Conservation (phyloP, 306 rosid genomes). For the Leucaena leucocephala region DNA sequence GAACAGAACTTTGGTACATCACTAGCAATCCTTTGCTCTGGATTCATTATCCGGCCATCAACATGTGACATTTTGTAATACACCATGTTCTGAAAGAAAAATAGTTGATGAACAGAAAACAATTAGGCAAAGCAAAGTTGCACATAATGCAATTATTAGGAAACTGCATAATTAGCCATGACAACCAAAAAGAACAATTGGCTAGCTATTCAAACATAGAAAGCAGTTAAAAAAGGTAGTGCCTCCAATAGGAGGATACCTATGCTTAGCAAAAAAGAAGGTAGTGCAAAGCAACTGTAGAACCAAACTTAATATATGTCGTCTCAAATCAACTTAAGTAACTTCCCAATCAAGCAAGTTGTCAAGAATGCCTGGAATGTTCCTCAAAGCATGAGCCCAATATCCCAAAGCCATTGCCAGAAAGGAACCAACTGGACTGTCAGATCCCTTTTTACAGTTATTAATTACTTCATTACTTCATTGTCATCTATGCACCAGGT, state of each 20-base stretch:
- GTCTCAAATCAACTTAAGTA: constrained; percentile 8
- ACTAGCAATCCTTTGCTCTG: constrained; percentile 96
- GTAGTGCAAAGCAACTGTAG: constrained; percentile 10
- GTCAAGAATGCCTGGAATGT: constrained; percentile 17
- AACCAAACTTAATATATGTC: constrained; percentile 3
- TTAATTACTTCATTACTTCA: background rate
- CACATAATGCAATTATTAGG: constrained; percentile 20
- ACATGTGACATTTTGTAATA: constrained; percentile 97
- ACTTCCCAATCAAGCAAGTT: constrained; percentile 22
- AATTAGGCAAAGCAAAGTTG: constrained; percentile 1
- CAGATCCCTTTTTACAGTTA: background rate
- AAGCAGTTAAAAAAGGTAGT: constrained; percentile 16
- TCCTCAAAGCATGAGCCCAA: constrained; percentile 19
- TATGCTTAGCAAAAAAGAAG: background rate
- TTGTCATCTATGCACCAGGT: constrained; percentile 12
- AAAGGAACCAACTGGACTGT: constrained; percentile 26
- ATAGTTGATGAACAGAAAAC: constrained; percentile 34
- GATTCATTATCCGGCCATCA: constrained; percentile 92
- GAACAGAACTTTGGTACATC: constrained; percentile 96
- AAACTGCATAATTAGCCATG: constrained; percentile 8
- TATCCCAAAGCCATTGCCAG: constrained; percentile 12
- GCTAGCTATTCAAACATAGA: constrained; percentile 19
- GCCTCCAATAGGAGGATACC: no score
- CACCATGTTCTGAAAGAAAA: constrained; percentile 84
- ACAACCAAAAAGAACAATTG: constrained; percentile 30